A percentile compares a stretch with the other conserved stretches of the same genome.
Conservation (phyloP, 192 early-diverging fungal species). For the Backusella mclennaniae region DNA sequence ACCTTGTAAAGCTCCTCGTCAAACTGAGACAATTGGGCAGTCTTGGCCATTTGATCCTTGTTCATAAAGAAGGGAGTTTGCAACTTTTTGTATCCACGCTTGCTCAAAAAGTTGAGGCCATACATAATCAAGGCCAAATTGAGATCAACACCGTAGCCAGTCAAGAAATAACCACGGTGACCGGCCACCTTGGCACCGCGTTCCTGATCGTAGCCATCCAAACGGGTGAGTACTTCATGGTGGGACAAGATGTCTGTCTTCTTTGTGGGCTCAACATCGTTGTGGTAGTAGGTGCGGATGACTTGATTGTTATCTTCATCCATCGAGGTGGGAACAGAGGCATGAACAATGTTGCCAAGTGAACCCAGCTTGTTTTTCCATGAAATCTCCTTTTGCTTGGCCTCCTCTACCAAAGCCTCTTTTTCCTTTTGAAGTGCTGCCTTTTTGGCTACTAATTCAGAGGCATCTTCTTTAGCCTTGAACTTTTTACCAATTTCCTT, state of each 20-base stretch:
- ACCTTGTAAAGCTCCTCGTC: slow-evolving; percentile 98
- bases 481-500: slow-evolving; percentile 87
- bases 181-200: slow-evolving; percentile 95
- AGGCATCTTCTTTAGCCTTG: slow-evolving; percentile 90
- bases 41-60: slow-evolving; percentile 96
- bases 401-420: slow-evolving; percentile 58
- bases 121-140: slow-evolving; percentile 97
- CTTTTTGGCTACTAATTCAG: slow-evolving; percentile 73
- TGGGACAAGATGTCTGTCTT: slow-evolving; percentile 72
- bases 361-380: slow-evolving; percentile 62
- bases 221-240: slow-evolving; percentile 90
- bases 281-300: slow-evolving; percentile 58
- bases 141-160: slow-evolving; percentile 91
- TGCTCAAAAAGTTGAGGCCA: slow-evolving; percentile 88
- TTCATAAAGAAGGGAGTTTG: slow-evolving; percentile 99
- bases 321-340: slow-evolving; percentile 81
- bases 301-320: slow-evolving; percentile 83
- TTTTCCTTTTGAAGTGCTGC: slow-evolving; percentile 71
- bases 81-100: slow-evolving; percentile 84
- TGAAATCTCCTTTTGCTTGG: slow-evolving; percentile 72
- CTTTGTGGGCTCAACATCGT: slow-evolving; percentile 57
- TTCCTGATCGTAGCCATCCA: slow-evolving; percentile 87
- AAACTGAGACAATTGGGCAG: slow-evolving; percentile 96
- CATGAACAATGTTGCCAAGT: slow-evolving; percentile 95
- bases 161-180: slow-evolving; percentile 99